Evolutionary conservation across 2,329 filamentous ascomycete genomes (phyloP).

Genomic region (Cordyceps militaris): DNA sequence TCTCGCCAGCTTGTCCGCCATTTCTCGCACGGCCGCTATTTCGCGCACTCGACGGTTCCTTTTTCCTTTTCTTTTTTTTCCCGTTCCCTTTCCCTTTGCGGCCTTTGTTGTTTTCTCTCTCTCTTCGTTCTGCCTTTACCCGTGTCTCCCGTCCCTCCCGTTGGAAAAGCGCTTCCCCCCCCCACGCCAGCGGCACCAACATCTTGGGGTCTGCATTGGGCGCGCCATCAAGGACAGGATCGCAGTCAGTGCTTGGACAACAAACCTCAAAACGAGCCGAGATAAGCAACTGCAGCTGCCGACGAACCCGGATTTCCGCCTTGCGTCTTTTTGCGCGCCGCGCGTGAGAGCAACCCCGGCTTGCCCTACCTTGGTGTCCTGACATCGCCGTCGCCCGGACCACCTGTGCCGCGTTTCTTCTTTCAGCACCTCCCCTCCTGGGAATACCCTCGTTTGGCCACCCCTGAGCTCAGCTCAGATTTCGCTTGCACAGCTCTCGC

Average conservation of each 20-base stretch:
- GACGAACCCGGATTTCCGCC: not conserved
- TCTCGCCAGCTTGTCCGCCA: not conserved
- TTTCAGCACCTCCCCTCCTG: not conserved
- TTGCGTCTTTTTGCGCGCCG: not conserved
- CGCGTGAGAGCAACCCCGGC: not conserved
- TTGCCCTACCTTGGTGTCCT: not conserved
- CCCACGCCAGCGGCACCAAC: not conserved
- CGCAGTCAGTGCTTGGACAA: not conserved
- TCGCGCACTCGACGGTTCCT: not conserved
- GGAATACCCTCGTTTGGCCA: not conserved
- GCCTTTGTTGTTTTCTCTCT: not conserved
- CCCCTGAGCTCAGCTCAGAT: not conserved
- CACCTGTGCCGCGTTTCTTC: not conserved
- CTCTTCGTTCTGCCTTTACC: not conserved
- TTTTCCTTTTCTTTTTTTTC: not conserved
- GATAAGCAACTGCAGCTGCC: not conserved
- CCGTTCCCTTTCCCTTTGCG: not conserved
- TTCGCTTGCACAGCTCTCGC: not conserved
- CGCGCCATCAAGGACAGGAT: not conserved
- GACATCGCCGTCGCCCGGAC: constrained; percentile 1
- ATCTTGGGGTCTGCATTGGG: not conserved
- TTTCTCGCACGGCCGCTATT: not conserved
- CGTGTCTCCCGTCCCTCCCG: not conserved
- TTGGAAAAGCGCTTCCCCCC: not conserved
- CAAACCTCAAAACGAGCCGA: not conserved